Base-by-base conservation (phyloP, 2,329 filamentous ascomycete species). In the Colletotrichum costaricense region DNA sequence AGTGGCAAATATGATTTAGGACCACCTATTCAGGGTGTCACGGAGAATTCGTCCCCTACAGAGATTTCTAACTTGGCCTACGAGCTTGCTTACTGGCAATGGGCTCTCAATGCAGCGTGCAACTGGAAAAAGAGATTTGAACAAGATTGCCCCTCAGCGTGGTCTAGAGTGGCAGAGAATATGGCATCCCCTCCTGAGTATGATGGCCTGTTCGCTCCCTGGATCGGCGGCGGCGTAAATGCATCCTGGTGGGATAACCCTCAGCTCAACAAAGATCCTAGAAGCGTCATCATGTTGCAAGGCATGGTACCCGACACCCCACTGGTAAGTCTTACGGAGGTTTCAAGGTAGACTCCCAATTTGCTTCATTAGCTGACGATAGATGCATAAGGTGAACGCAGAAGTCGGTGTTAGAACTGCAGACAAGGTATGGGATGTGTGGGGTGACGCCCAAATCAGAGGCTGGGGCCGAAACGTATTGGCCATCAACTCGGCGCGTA, bases 21-120 rank as follows among this genome's bases (percentile, higher is more conserved):
- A 0, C 83, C 85, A 9, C 85, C 85, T 16, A 79, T 86, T 72
- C 85, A 86, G 24, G 83, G 84, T 0, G 85, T 83, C 0, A 84
- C 86, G 0, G 90, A 92, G 76, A 91, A 90, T 74, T 91, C 89
- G 0, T 84, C 85, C 9, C 88, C 89, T 0, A 90, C 90, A 70
- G 79, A 77, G 2, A 91, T 89, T 0, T 78, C 87, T 1, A 91
- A 91, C 75, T 87, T 89, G 26, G 86, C 88, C 0, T 91, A 91
- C 67, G 89, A 91, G 80, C 80, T 88, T 7, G 87, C 89, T 8
- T 91, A 91, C 79, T 91, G 89, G 89, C 84, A 87, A n/a, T 91
- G 91, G 72, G 89, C 89, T 2, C 83, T 91, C 14, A 84, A 87
- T 22, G 78, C 90, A 0, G 90, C 89, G 3, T 81, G 83, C 4